These are phyloP conservation scores for Henckelia pumila DNA, from an alignment of 257 asterid genomes.

Conservation along the genomic window DNA sequence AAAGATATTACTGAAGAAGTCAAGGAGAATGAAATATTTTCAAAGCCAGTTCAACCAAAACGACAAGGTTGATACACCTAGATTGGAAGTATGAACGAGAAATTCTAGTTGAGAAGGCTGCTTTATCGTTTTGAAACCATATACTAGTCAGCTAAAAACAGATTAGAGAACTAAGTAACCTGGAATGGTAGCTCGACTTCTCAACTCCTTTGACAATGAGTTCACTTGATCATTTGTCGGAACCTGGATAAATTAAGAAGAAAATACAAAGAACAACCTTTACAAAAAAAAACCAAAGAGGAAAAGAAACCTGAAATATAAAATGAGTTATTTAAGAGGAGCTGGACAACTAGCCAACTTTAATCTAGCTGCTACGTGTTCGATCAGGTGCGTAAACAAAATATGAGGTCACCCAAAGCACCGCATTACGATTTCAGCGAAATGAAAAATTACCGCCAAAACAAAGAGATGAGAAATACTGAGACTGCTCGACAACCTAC, in stretches of 20 bases:
- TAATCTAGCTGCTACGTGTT: neutral
- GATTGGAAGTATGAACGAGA: conserved; percentile 7
- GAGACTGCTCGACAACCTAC: conserved; percentile 36
- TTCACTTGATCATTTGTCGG: conserved; percentile 93
- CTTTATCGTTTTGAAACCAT: neutral
- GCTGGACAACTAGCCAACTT: neutral
- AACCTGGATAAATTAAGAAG: conserved; percentile 47
- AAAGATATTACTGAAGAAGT: neutral
- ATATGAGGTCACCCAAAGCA: neutral
- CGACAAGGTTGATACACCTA: neutral
- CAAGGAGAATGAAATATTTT: neutral
- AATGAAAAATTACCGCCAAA: neutral
- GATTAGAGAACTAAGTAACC: conserved; percentile 45
- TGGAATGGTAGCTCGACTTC: conserved; percentile 84
- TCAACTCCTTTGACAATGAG: conserved; percentile 81
- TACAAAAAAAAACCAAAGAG: conserved; percentile 2
- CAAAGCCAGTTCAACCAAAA: neutral
- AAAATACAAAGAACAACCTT: conserved; percentile 16
- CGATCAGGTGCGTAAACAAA: neutral
- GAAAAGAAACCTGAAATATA: conserved; percentile 3
- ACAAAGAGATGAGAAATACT: neutral
- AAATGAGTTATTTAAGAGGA: neutral
- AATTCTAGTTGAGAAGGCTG: conserved; percentile 2
- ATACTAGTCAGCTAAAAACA: conserved; percentile 17
- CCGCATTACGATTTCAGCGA: neutral